phyloP scores from a whole-genome alignment of 306 rosid species.

The Quercus parvula region DNA sequence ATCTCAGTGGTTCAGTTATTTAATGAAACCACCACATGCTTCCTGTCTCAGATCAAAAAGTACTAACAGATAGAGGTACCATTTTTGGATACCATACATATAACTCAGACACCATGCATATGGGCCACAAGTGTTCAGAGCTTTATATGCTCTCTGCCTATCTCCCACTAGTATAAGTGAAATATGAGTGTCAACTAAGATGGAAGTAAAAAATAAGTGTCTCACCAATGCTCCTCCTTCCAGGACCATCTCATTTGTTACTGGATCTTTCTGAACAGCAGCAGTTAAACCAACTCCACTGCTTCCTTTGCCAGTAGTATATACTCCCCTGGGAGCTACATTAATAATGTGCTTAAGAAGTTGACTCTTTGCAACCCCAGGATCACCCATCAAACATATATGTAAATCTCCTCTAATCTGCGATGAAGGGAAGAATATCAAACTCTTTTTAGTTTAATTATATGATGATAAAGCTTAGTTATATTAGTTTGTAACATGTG shows the following conservation, averaged over 20 bases:
- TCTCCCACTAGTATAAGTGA: conserved; percentile 3
- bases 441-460: neutral
- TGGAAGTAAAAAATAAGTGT: conserved; percentile 12
- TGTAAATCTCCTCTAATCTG: conserved; percentile 99
- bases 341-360: conserved; percentile 94
- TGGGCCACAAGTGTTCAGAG: neutral
- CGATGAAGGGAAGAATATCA: conserved; percentile 20
- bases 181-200: neutral
- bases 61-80: neutral
- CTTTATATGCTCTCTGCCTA: neutral
- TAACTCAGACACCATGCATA: neutral
- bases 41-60: conserved; percentile 9
- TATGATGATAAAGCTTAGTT: neutral
- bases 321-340: conserved; percentile 95
- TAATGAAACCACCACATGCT: neutral
- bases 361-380: conserved; percentile 99
- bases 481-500: neutral
- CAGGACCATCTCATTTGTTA: conserved; percentile 96
- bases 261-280: conserved; percentile 98
- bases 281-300: conserved; percentile 99
- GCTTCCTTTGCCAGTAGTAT: conserved; percentile 98
- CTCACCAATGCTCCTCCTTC: conserved; percentile 99
- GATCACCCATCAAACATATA: conserved; percentile 98
- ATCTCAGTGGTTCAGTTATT: neutral
- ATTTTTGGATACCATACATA: neutral